Conservation (phyloP, 2,329 filamentous ascomycete genomes). For the Geoglossum cookeanum region DNA sequence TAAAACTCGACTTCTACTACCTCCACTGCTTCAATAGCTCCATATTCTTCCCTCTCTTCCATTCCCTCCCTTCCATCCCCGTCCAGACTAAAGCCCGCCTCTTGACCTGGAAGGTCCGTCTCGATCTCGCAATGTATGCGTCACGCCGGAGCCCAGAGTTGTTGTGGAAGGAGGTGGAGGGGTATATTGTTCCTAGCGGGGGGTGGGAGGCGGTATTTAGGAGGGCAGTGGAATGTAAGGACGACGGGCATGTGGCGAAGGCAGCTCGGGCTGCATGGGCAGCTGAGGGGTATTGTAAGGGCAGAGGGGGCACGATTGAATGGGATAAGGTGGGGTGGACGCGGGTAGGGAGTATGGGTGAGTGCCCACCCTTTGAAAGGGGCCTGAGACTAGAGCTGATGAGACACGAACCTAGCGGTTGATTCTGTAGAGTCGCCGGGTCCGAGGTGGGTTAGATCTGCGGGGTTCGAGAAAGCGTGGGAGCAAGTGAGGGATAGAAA, state of each 20-base stretch:
- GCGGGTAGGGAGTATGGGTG: slow-evolving; percentile 6
- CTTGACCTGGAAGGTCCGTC: slow-evolving; percentile 63
- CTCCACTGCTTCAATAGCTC: slow-evolving; percentile 63
- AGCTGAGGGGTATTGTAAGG: slow-evolving; percentile 34
- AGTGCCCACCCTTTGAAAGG: slow-evolving; percentile 6
- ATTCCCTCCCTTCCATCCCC: slow-evolving; percentile 39
- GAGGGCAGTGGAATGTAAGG: slow-evolving; percentile 29
- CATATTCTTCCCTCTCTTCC: slow-evolving; percentile 52
- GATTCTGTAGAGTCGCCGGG: slow-evolving; percentile 18
- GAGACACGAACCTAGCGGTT: slow-evolving; percentile 17
- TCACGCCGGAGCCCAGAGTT: slow-evolving; percentile 46
- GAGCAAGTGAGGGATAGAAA: neutral
- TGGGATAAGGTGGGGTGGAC: slow-evolving; percentile 25
- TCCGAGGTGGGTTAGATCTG: slow-evolving; percentile 20
- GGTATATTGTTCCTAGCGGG: slow-evolving; percentile 34
- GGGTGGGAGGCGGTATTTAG: slow-evolving; percentile 26
- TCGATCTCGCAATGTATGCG: slow-evolving; percentile 56
- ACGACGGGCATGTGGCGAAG: slow-evolving; percentile 73
- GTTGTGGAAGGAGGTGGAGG: slow-evolving; percentile 35
- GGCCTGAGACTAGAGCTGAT: neutral
- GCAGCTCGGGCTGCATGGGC: slow-evolving; percentile 49
- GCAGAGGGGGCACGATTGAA: slow-evolving; percentile 27
- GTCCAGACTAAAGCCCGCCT: slow-evolving; percentile 43
- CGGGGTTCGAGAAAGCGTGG: slow-evolving; percentile 26
- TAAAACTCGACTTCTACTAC: slow-evolving; percentile 67